Evolutionary conservation across 768 basidiomycete species (phyloP).

Genomic region (Strobilomyces confusus): DNA sequence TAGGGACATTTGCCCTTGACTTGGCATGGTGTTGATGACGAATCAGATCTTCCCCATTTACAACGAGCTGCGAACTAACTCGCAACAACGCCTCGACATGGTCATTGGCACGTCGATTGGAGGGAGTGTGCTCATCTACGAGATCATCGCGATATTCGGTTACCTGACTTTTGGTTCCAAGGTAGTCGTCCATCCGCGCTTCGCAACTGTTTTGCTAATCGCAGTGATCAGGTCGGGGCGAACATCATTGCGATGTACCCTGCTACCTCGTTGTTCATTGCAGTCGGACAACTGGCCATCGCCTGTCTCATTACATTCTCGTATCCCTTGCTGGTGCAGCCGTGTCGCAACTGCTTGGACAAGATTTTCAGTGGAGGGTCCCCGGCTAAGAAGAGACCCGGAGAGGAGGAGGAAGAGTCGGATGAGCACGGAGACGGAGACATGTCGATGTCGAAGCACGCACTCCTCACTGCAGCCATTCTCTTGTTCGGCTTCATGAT

Average conservation of each 20-base stretch:
- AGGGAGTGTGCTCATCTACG: slow-evolving; percentile 76
- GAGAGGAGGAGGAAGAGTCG: slow-evolving; percentile 46
- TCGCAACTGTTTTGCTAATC: slow-evolving; percentile 1
- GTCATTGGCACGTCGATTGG: slow-evolving; percentile 88
- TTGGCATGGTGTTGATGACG: slow-evolving; percentile 3
- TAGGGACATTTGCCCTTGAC: slow-evolving; percentile 34
- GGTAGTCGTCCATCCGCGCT: slow-evolving; percentile 36
- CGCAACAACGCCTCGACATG: slow-evolving; percentile 78
- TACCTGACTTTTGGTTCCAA: slow-evolving; percentile 92
- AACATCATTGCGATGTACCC: slow-evolving; percentile 97
- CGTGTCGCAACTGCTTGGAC: slow-evolving; percentile 88
- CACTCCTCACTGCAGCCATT: slow-evolving; percentile 63
- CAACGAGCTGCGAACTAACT: slow-evolving; percentile 83
- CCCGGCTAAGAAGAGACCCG: slow-evolving; percentile 34
- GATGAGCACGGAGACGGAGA: slow-evolving; percentile 56
- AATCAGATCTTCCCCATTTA: slow-evolving; percentile 85
- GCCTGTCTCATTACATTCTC: slow-evolving; percentile 86
- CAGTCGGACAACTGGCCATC: slow-evolving; percentile 90
- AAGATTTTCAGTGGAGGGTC: slow-evolving; percentile 68
- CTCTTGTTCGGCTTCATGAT: slow-evolving; percentile 62
- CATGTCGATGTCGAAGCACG: slow-evolving; percentile 66
- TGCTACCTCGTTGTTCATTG: slow-evolving; percentile 86
- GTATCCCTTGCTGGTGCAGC: slow-evolving; percentile 92
- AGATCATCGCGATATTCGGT: slow-evolving; percentile 82
- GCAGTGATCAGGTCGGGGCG: slow-evolving; percentile 64